Evolutionary conservation across 2,329 filamentous ascomycete genomes (phyloP).

Genomic region (Colletotrichum sp.): DNA sequence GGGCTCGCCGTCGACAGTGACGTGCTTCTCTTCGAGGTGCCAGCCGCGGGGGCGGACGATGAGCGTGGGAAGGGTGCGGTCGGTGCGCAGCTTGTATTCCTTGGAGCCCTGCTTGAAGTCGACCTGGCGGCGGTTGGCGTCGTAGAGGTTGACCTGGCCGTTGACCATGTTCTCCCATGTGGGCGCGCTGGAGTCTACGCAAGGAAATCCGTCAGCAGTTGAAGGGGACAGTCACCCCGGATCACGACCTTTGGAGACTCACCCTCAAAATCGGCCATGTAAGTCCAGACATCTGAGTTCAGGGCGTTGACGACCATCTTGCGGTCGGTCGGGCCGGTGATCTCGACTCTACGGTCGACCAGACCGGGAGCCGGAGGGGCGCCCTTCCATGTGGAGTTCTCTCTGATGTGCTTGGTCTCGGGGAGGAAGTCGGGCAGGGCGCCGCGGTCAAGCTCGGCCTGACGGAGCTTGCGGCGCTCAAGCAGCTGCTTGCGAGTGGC

Average conservation of each 20-base stretch:
- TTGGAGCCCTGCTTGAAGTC: conserved; percentile 96
- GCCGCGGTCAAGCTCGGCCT: conserved; percentile 92
- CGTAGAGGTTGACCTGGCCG: conserved; percentile 96
- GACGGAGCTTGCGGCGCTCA: conserved; percentile 83
- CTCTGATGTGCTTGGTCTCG: conserved; percentile 93
- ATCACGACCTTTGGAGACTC: conserved; percentile 15
- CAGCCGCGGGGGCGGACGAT: conserved; percentile 95
- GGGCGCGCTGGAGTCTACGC: conserved; percentile 85
- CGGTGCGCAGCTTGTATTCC: conserved; percentile 96
- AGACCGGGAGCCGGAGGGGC: conserved; percentile 90
- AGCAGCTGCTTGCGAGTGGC: conserved; percentile 85
- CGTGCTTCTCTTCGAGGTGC: conserved; percentile 98
- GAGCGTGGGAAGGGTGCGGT: conserved; percentile 83
- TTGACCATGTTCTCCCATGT: conserved; percentile 99
- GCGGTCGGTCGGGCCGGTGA: conserved; percentile 94
- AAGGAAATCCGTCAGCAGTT: not conserved
- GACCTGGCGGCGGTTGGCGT: conserved; percentile 90
- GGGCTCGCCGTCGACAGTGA: conserved; percentile 93
- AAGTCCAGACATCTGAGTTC: conserved; percentile 96
- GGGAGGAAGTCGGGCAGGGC: conserved; percentile 91
- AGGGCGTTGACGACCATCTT: conserved; percentile 99
- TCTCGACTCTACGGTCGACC: conserved; percentile 93
- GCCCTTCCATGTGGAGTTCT: conserved; percentile 92
- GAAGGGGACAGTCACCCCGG: not conserved
- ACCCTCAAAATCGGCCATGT: conserved; percentile 99